phyloP scores from a whole-genome alignment of 352 stramenopile genomes.

The Thraustotheca clavata region DNA sequence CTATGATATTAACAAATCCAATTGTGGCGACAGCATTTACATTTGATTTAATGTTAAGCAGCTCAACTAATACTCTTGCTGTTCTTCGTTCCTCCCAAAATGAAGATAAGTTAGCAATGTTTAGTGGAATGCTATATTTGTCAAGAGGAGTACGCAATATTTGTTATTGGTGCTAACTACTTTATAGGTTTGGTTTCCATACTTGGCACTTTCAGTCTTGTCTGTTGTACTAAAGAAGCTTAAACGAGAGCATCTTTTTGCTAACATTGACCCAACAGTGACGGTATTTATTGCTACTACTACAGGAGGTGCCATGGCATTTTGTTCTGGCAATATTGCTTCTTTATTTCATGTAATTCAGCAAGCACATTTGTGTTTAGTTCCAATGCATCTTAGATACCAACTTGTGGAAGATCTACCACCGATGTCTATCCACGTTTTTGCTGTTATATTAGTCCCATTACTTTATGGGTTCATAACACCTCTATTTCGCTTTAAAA shows the following conservation, averaged over 20 bases:
- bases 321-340: not conserved
- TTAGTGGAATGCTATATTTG: too few species aligned
- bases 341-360: not conserved
- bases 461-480: not conserved
- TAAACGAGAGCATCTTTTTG: slow-evolving; percentile 3
- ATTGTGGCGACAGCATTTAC: too few species aligned
- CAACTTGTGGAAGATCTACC: not conserved
- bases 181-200: slow-evolving; percentile 20
- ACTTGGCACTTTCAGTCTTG: not conserved
- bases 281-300: not conserved
- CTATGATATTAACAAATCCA: too few species aligned
- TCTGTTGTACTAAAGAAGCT: not conserved
- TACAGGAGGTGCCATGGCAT: not conserved
- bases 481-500: not conserved
- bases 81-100: too few species aligned
- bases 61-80: too few species aligned
- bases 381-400: not conserved
- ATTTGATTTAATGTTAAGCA: too few species aligned
- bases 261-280: not conserved
- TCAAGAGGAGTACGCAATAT: too few species aligned
- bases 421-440: not conserved
- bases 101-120: too few species aligned
- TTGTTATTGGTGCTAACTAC: too few species aligned
- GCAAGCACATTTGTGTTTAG: not conserved
- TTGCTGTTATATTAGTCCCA: not conserved